phyloP scores from a whole-genome alignment of 257 asterid genomes.

The Apocynum venetum region DNA sequence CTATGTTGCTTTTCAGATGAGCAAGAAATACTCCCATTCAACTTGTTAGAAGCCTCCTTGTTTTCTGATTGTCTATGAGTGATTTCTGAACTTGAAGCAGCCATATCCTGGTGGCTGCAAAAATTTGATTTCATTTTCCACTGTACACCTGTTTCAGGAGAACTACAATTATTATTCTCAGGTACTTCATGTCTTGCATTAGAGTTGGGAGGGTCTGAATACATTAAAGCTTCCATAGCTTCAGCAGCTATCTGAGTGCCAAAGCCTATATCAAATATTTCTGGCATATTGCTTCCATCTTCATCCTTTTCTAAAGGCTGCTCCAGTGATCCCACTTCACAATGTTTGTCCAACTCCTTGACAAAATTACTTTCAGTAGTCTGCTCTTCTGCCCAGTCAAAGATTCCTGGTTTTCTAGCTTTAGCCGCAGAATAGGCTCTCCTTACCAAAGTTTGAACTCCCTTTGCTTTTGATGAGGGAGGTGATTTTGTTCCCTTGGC shows the following conservation, averaged over 20 bases:
- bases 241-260: conserved; percentile 91
- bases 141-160: conserved; percentile 16
- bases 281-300: conserved; percentile 20
- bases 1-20: conserved; percentile 15
- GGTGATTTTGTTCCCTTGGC: conserved; percentile 33
- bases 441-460: conserved; percentile 55
- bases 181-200: conserved; percentile 33
- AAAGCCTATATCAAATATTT: conserved; percentile 47
- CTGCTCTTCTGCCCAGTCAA: conserved; percentile 57
- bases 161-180: conserved; percentile 16
- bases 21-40: conserved; percentile 13
- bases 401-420: conserved; percentile 33
- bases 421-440: conserved; percentile 32
- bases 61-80: conserved; percentile 37
- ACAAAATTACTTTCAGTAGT: conserved; percentile 24
- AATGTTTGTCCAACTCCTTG: conserved; percentile 28
- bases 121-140: conserved; percentile 18
- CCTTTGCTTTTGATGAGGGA: conserved; percentile 47
- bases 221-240: conserved; percentile 72
- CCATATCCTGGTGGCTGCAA: conserved; percentile 17
- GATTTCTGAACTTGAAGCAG: conserved; percentile 34
- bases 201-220: conserved; percentile 36
- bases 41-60: conserved; percentile 20
- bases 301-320: conserved; percentile 29
- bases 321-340: conserved; percentile 24